phyloP scores from a whole-genome alignment of 1,139 yeast species.

The Candida gigantensis region DNA sequence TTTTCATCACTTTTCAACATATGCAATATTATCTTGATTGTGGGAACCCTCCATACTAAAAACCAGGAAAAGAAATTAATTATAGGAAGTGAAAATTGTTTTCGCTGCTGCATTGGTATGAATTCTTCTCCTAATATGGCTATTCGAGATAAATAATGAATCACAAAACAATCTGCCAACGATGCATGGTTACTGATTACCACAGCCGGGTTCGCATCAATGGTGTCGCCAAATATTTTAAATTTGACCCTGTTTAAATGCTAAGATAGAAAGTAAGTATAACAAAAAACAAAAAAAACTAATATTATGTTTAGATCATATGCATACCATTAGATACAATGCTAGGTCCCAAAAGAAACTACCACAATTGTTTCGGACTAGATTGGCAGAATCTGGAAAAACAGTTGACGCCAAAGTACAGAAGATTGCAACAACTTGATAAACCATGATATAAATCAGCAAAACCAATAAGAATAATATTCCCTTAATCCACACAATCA shows the following conservation, averaged over 20 bases:
- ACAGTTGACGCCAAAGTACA: conserved; percentile 19
- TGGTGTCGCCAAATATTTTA: conserved; percentile 42
- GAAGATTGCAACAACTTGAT: conserved; percentile 28
- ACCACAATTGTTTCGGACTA: conserved; percentile 23
- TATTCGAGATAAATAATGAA: conserved; percentile 44
- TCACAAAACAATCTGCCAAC: conserved; percentile 52
- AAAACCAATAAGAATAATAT: conserved; percentile 18
- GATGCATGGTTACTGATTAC: conserved; percentile 58
- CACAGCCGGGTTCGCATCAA: conserved; percentile 49
- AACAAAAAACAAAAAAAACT: background rate
- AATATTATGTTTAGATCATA: background rate
- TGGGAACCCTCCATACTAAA: conserved; percentile 57
- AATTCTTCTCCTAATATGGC: conserved; percentile 13
- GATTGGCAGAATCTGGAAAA: conserved; percentile 31
- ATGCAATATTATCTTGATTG: conserved; percentile 39
- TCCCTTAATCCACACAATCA: conserved; percentile 21
- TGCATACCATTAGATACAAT: conserved; percentile 34
- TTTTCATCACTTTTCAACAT: conserved; percentile 59
- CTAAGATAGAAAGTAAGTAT: conserved; percentile 18
- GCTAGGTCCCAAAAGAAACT: conserved; percentile 38
- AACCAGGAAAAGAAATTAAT: conserved; percentile 65
- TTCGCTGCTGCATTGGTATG: conserved; percentile 8
- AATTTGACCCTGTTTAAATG: conserved; percentile 39
- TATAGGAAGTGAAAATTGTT: conserved; percentile 32
- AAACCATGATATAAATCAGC: conserved; percentile 16